Evolutionary conservation across 805 yeast genomes (phyloP).

Genomic region (Lachancea dasiensis): DNA sequence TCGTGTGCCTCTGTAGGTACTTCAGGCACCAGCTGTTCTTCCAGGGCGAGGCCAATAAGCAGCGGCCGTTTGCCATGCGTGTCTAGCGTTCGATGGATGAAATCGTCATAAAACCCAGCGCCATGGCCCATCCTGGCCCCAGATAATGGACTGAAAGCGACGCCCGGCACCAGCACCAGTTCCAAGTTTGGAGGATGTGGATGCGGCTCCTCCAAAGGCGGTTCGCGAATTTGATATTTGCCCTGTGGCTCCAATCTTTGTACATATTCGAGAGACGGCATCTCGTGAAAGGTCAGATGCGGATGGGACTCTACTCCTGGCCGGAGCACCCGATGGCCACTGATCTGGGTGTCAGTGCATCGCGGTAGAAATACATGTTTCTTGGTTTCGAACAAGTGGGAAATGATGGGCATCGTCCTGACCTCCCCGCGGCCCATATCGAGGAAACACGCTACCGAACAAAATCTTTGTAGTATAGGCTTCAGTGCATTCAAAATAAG

Average conservation of each 20-base stretch:
- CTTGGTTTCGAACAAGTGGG: slow-evolving; percentile 42
- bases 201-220: slow-evolving; percentile 34
- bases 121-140: slow-evolving; percentile 81
- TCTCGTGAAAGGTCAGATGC: slow-evolving; percentile 51
- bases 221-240: slow-evolving; percentile 62
- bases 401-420: slow-evolving; percentile 51
- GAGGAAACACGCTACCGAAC: slow-evolving; percentile 61
- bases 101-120: slow-evolving; percentile 86
- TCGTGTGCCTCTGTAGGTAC: slow-evolving; percentile 30
- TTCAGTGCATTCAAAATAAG: slow-evolving; percentile 15
- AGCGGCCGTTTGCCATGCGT: slow-evolving; percentile 21
- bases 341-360: slow-evolving; percentile 34
- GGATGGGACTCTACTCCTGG: slow-evolving; percentile 21
- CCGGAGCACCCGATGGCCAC: slow-evolving; percentile 27
- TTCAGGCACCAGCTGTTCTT: slow-evolving; percentile 23
- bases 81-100: slow-evolving; percentile 42
- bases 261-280: slow-evolving; percentile 41
- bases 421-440: slow-evolving; percentile 70
- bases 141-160: slow-evolving; percentile 49
- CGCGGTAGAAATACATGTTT: slow-evolving; percentile 57
- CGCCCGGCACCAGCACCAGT: slow-evolving; percentile 75
- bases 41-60: slow-evolving; percentile 27
- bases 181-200: slow-evolving; percentile 44
- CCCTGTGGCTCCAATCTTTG: slow-evolving; percentile 56
- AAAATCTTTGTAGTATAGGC: slow-evolving; percentile 12